These are phyloP conservation scores for Flueggea neowawraea DNA, from an alignment of 441 rosid species.

Conservation along the genomic window DNA sequence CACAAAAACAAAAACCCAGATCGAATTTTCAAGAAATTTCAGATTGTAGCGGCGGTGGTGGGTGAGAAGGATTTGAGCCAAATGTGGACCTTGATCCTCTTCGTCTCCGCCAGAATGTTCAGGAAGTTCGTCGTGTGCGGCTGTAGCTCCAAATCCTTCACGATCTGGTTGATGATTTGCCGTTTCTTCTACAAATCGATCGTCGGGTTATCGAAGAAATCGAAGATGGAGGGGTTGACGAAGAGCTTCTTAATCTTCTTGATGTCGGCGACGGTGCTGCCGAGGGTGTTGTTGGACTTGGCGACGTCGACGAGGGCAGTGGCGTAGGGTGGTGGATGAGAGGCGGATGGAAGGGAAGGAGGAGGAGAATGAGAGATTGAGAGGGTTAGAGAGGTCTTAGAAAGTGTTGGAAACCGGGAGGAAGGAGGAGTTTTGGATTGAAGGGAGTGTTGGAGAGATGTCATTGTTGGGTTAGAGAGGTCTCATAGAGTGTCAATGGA, in stretches of 20 bases:
- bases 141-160: conserved; percentile 42
- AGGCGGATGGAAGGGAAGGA: conserved; percentile 37
- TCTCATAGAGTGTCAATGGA: no score
- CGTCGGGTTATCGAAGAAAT: conserved; percentile 64
- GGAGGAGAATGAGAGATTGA: conserved; percentile 32
- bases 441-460: conserved; percentile 57
- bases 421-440: conserved; percentile 49
- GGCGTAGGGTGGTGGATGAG: conserved; percentile 52
- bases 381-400: conserved; percentile 31
- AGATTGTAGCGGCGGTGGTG: no score
- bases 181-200: conserved; percentile 43
- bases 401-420: conserved; percentile 22
- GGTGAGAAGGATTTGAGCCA: no score
- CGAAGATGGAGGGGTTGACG: conserved; percentile 37
- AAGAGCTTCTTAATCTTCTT: conserved; percentile 65
- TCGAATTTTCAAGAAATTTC: neutral
- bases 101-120: conserved; percentile 62
- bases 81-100: conserved; percentile 28
- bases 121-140: conserved; percentile 64
- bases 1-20: conserved; percentile 8
- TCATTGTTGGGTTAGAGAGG: conserved; percentile 32
- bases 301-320: conserved; percentile 74
- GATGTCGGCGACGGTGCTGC: conserved; percentile 60
- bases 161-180: conserved; percentile 51
- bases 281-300: conserved; percentile 50